Evolutionary conservation across 192 early-diverging fungal species (phyloP).

Genomic region (Podila verticillata): DNA sequence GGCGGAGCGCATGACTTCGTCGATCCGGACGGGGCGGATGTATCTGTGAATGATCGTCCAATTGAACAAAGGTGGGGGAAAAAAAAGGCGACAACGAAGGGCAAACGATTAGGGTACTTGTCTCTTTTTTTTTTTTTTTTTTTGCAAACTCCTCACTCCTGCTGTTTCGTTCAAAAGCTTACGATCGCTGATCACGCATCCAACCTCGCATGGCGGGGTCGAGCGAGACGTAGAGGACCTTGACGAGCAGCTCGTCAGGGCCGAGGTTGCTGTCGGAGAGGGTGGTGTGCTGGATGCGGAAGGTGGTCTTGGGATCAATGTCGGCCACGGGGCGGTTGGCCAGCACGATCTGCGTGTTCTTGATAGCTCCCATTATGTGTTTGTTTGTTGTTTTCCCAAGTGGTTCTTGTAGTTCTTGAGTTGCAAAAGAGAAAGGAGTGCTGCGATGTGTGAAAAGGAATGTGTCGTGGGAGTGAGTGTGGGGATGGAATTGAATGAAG

Average conservation of each 20-base stretch:
- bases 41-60: conserved; percentile 30
- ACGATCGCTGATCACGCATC: conserved; percentile 58
- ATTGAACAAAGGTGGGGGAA: conserved; percentile 2
- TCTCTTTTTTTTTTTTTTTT: conserved; percentile 10
- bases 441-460: neutral
- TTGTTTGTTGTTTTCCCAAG: neutral
- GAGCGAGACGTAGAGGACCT: conserved; percentile 57
- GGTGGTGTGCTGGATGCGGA: conserved; percentile 39
- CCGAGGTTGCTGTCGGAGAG: conserved; percentile 42
- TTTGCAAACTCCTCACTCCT: too few relatives aligned
- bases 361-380: conserved; percentile 22
- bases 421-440: neutral
- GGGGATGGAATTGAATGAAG: neutral
- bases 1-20: conserved; percentile 55
- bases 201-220: conserved; percentile 63
- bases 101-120: neutral
- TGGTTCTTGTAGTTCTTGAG: neutral
- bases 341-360: conserved; percentile 56
- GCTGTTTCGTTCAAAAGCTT: conserved; percentile 17
- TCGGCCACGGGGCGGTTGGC: conserved; percentile 48
- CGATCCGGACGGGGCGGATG: conserved; percentile 50
- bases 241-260: conserved; percentile 51
- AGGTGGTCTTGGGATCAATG: conserved; percentile 53
- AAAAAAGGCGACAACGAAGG: neutral
- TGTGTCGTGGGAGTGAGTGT: neutral